A percentile compares a stretch with the other conserved stretches of the same genome.
These are phyloP conservation scores for Penicillium samsonianum DNA, from an alignment of 495 filamentous ascomycete genomes.

Conservation along the genomic window DNA sequence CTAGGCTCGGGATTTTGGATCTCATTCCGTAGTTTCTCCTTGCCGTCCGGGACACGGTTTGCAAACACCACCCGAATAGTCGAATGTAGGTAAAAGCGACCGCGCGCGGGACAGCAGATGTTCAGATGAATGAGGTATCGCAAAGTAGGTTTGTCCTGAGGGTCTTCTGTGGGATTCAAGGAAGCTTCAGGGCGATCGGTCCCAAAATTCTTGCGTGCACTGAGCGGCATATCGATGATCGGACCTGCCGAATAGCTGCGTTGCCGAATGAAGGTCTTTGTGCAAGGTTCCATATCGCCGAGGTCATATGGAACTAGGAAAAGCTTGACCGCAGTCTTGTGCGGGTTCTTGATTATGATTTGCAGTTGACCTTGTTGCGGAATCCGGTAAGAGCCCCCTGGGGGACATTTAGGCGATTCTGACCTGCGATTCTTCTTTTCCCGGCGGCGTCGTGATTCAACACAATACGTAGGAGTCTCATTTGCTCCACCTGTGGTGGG, in stretches of 20 bases:
- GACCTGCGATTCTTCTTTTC: slow-evolving; percentile 61
- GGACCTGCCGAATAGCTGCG: slow-evolving; percentile 90
- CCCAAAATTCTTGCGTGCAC: slow-evolving; percentile 51
- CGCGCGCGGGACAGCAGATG: slow-evolving; percentile 82
- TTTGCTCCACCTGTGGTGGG: slow-evolving; percentile 14
- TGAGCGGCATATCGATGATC: slow-evolving; percentile 68
- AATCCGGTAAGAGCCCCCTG: slow-evolving; percentile 89
- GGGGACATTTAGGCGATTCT: slow-evolving; percentile 70
- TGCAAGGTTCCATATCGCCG: slow-evolving; percentile 90
- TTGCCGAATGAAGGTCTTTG: slow-evolving; percentile 96
- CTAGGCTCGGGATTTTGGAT: slow-evolving; percentile 85
- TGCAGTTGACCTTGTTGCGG: slow-evolving; percentile 94
- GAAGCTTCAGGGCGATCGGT: slow-evolving; percentile 46
- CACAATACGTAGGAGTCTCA: slow-evolving; percentile 16
- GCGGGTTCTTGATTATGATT: slow-evolving; percentile 95
- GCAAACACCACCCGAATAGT: slow-evolving; percentile 94
- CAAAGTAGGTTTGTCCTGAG: slow-evolving; percentile 72
- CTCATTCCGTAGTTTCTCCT: slow-evolving; percentile 90
- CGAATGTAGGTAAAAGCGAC: slow-evolving; percentile 88
- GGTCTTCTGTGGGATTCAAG: slow-evolving; percentile 43
- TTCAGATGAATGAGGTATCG: slow-evolving; percentile 94
- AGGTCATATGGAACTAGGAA: slow-evolving; percentile 96
- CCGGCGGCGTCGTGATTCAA: slow-evolving; percentile 34
- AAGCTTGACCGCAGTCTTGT: slow-evolving; percentile 93
- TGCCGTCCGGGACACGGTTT: slow-evolving; percentile 95